These are phyloP conservation scores for Penicillium thymicola DNA, from an alignment of 2,329 filamentous ascomycete species.

Conservation along the genomic window DNA sequence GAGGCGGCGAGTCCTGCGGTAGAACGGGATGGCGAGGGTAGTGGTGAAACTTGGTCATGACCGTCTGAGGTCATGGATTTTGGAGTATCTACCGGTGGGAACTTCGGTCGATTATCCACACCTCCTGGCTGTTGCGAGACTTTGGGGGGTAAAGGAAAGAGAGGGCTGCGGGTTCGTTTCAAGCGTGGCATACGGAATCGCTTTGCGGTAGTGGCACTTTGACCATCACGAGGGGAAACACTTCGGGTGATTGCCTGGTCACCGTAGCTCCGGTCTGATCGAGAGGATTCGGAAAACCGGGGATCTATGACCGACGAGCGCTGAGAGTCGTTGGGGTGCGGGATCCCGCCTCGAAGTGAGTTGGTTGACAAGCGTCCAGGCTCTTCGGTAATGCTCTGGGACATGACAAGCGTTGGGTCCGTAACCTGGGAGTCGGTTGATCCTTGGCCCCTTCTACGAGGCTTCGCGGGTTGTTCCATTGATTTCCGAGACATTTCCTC, in stretches of 20 bases:
- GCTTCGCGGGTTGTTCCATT: conserved; percentile 17
- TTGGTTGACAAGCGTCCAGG: conserved; percentile 50
- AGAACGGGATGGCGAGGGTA: conserved; percentile 52
- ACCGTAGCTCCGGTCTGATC: conserved; percentile 78
- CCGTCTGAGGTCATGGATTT: conserved; percentile 27
- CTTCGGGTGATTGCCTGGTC: conserved; percentile 59
- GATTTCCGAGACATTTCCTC: conserved; percentile 27
- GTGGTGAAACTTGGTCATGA: conserved; percentile 38
- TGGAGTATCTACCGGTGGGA: conserved; percentile 21
- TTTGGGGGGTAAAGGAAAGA: conserved; percentile 88
- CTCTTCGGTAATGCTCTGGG: conserved; percentile 61
- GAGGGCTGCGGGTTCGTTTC: conserved; percentile 68
- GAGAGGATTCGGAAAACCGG: conserved; percentile 78
- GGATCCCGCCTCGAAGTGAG: conserved; percentile 47
- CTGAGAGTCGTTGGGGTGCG: conserved; percentile 60
- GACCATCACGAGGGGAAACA: conserved; percentile 59
- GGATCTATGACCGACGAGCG: conserved; percentile 62
- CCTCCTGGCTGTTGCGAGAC: conserved; percentile 22
- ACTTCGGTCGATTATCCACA: conserved; percentile 18
- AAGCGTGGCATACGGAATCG: conserved; percentile 80
- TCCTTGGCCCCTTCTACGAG: conserved; percentile 24
- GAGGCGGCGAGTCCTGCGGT: conserved; percentile 50
- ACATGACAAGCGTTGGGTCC: conserved; percentile 33
- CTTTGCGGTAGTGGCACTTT: conserved; percentile 59
- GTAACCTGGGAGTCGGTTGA: conserved; percentile 29